Percentiles rank a stretch among this genome's conserved stretches.
Conservation (phyloP, 75 land plant species). For the Cunninghamia lanceolata region DNA sequence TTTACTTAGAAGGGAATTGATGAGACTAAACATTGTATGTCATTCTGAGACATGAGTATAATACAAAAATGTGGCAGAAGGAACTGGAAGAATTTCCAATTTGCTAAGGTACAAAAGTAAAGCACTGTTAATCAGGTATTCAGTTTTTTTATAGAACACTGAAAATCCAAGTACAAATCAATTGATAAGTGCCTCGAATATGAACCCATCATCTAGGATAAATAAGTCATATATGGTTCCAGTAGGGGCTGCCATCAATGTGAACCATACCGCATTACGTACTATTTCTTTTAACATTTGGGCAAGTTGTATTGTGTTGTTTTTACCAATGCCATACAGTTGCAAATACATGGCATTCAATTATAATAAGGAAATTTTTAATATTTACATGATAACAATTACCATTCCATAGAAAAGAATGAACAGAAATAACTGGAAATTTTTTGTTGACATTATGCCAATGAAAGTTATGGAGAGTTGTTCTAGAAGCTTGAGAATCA, state of each 20-base stretch:
- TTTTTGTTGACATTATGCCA: too few species aligned
- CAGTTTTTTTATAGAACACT: background rate
- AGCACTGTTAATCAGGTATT: background rate
- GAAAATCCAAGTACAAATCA: background rate
- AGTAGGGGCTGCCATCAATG: background rate
- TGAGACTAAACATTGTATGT: background rate
- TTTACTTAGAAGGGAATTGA: background rate
- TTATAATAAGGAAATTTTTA: background rate
- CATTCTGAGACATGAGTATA: background rate
- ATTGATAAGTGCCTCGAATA: background rate
- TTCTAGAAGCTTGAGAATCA: background rate
- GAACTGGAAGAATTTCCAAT: background rate
- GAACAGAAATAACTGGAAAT: too few species aligned
- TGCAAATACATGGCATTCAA: background rate
- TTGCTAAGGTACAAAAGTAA: background rate
- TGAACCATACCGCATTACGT: background rate
- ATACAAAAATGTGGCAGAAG: background rate
- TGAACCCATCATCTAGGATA: background rate
- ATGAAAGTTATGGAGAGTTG: too few species aligned
- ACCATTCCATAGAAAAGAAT: too few species aligned
- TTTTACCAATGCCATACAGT: background rate
- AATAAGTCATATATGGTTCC: background rate
- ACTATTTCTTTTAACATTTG: background rate
- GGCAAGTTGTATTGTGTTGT: background rate
- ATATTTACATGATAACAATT: too few species aligned